Conservation (phyloP, 176 grass and related monocot species). For the Thalia dealbata region DNA sequence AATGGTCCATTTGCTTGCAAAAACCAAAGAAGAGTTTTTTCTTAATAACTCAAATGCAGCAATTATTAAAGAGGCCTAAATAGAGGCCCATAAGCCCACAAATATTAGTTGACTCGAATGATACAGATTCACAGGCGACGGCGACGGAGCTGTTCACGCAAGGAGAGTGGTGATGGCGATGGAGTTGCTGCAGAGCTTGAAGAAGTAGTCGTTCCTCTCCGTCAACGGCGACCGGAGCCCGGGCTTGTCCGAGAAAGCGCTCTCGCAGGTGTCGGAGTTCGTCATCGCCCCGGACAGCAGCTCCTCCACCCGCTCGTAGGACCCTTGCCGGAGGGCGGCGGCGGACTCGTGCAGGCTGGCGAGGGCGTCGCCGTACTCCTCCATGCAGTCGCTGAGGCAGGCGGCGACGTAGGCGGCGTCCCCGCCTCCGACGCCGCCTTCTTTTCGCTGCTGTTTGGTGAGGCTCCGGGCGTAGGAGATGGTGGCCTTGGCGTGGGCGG, state of each 20-base stretch:
- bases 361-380: not conserved
- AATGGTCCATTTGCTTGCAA: too few species aligned
- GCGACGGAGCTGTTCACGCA: too few species aligned
- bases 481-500: constrained; percentile 15
- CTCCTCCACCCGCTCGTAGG: constrained; percentile 1
- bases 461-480: constrained; percentile 13
- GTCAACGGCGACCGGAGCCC: constrained; percentile 14
- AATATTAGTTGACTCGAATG: too few species aligned
- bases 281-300: constrained; percentile 17
- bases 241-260: constrained; percentile 14
- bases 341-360: not conserved
- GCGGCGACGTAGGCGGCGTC: not conserved
- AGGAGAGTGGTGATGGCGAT: constrained; percentile 19
- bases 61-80: too few species aligned
- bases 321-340: not conserved
- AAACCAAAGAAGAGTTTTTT: too few species aligned
- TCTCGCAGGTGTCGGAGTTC: constrained; percentile 7
- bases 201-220: constrained; percentile 18
- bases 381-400: constrained; percentile 1
- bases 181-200: constrained; percentile 21
- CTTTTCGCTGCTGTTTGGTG: not conserved
- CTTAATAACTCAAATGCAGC: too few species aligned
- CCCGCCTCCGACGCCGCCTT: too few species aligned
- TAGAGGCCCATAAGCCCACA: too few species aligned
- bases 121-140: too few species aligned